Base-by-base conservation (phyloP, 192 early-diverging fungal genomes). In the Coemansia sp. region DNA sequence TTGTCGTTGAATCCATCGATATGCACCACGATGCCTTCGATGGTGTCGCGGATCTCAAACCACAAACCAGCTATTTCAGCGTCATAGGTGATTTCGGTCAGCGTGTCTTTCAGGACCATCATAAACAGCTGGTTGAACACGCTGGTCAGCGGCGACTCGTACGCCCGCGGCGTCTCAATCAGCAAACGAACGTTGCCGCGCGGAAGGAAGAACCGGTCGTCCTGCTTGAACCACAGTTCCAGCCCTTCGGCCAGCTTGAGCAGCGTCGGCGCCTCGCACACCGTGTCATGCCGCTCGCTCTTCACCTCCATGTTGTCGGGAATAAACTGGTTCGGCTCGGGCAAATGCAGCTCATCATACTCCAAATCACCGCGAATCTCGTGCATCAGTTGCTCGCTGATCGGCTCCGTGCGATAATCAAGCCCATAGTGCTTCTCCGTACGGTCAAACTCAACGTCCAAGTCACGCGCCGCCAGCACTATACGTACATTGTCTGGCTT, bases 161-260 rank as follows among this genome's bases (percentile, higher is more conserved):
- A 92, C 0, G 87, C 84, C 14, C 89, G 65, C n/a, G 92, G 94
- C 14, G 85, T 92, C 52, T 82, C 80, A 52, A 88, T 82, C 49
- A 83, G 73, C 47, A 97, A 85, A 59, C 83, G 88, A 52, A 92
- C 76, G 61, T 89, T 87, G 57, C 90, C 92, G 62, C 94, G 92
- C 35, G 97, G 97, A 18, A 95, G 85, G 83, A 87, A 90, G 64
- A 94, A 98, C 2, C 84, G 90, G 71, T 96, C 93, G 77, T 98
- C 96, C 62, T 91, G 92, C 73, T 96, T 95, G 73, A 93, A 87
- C 96, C 96, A 98, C 68, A 97, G 68, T 38, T 94, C 87, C 22
- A 66, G 22, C n/a, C 61, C 65, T 20, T 65, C 65, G 10, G 63
- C 57, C 32, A 51, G 54, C 24, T 51, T 54, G 43, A 80, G 72